These are phyloP conservation scores for Cutaneotrichosporon spelunceum DNA, from an alignment of 1,284 basidiomycete species.

Conservation along the genomic window DNA sequence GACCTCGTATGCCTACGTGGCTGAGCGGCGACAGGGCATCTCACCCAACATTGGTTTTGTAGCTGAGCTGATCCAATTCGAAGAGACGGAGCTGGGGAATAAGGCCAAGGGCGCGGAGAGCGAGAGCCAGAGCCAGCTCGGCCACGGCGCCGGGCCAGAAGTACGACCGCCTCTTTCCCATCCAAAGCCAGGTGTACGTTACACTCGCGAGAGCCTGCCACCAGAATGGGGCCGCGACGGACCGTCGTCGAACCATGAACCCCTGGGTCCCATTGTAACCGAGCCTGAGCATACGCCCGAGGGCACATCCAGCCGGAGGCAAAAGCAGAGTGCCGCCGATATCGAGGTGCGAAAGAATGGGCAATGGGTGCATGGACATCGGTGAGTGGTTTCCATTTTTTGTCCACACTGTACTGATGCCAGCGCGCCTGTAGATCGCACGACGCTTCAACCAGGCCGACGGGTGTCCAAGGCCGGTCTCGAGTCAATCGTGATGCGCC, in stretches of 20 bases:
- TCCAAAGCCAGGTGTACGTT: conserved; percentile 51
- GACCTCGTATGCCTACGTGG: conserved; percentile 82
- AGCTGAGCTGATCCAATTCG: conserved; percentile 92
- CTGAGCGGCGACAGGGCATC: conserved; percentile 83
- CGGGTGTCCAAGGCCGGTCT: conserved; percentile 84
- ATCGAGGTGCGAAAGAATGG: conserved; percentile 76
- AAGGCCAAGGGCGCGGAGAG: conserved; percentile 1
- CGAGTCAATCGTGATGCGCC: conserved; percentile 56
- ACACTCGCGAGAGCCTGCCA: conserved; percentile 69
- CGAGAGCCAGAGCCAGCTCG: not conserved
- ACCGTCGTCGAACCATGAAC: not conserved
- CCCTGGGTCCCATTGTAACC: conserved; percentile 10
- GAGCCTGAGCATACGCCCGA: conserved; percentile 32
- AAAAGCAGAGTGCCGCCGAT: conserved; percentile 16
- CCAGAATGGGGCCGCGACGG: conserved; percentile 49
- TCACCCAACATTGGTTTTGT: conserved; percentile 99
- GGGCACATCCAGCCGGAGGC: conserved; percentile 52
- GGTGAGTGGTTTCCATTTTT: conserved; percentile 52
- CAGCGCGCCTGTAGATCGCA: conserved; percentile 74
- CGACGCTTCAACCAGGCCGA: conserved; percentile 76
- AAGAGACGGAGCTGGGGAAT: conserved; percentile 75
- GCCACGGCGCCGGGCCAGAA: not conserved
- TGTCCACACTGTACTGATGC: not conserved
- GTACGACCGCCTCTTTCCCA: not conserved
- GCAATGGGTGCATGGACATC: conserved; percentile 70